Evolutionary conservation across 768 basidiomycete species (phyloP).

Genomic region (Calocybe indica): DNA sequence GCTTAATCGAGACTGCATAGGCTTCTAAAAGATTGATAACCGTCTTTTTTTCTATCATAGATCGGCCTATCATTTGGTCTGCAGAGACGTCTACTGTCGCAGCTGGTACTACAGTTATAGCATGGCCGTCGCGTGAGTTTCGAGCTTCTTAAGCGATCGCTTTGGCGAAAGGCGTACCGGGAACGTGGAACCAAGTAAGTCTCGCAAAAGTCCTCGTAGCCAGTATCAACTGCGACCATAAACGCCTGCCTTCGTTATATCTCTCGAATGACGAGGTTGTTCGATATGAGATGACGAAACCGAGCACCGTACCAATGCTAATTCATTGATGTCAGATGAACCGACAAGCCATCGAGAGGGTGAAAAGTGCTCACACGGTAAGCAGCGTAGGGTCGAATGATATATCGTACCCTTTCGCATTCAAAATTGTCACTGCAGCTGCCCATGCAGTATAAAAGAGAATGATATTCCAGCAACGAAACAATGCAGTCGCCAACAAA

Average conservation of each 20-base stretch:
- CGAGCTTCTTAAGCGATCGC: no score
- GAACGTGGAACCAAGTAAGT: conserved; percentile 64
- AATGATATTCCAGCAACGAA: conserved; percentile 64
- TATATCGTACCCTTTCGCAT: conserved; percentile 34
- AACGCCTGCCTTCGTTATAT: conserved; percentile 65
- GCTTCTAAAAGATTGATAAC: conserved; percentile 63
- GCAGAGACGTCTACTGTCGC: conserved; percentile 12
- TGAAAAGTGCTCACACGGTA: conserved; percentile 47
- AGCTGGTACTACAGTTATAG: background rate
- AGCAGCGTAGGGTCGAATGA: conserved; percentile 49
- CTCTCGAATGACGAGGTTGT: conserved; percentile 70
- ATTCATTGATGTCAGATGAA: background rate
- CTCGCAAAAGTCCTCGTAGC: conserved; percentile 55
- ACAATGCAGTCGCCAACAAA: conserved; percentile 39
- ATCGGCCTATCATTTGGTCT: conserved; percentile 34
- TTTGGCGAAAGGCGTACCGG: conserved; percentile 7
- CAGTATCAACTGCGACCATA: conserved; percentile 66
- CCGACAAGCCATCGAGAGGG: conserved; percentile 14
- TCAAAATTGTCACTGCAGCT: conserved; percentile 47
- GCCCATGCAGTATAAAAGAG: conserved; percentile 62
- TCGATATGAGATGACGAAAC: conserved; percentile 69
- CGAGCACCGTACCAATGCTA: conserved; percentile 60
- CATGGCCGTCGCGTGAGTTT: background rate
- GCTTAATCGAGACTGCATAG: conserved; percentile 60
- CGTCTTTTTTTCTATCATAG: conserved; percentile 63